These are phyloP conservation scores for Isoetes engelmannii DNA, from an alignment of 83 land plant species.

Conservation along the genomic window DNA sequence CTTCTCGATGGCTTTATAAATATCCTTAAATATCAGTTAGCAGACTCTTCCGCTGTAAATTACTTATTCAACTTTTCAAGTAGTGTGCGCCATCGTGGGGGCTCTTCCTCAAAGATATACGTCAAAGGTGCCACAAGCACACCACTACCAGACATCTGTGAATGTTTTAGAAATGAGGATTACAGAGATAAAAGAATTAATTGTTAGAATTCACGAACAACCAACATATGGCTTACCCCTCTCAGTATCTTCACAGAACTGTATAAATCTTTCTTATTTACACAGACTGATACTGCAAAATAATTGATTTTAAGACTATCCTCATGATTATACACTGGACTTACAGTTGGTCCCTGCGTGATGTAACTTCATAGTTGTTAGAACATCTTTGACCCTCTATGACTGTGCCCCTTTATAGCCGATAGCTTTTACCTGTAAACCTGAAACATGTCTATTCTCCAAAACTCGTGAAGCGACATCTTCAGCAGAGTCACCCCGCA, in stretches of 20 bases:
- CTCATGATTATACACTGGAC: slow-evolving; percentile 59
- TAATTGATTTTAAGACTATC: slow-evolving; percentile 53
- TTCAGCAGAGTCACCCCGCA: slow-evolving; percentile 76
- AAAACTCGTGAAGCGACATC: slow-evolving; percentile 58
- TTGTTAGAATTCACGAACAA: background rate
- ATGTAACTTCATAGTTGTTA: background rate
- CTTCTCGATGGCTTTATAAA: no score
- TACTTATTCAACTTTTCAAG: slow-evolving; percentile 16
- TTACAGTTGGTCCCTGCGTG: slow-evolving; percentile 86
- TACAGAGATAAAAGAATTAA: background rate
- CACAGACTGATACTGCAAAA: slow-evolving; percentile 75
- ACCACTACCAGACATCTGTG: slow-evolving; percentile 34
- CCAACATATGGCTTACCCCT: slow-evolving; percentile 33
- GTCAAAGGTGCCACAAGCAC: slow-evolving; percentile 37
- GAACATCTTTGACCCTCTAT: slow-evolving; percentile 22
- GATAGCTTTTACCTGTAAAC: slow-evolving; percentile 26
- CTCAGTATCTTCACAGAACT: slow-evolving; percentile 70
- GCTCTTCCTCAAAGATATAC: slow-evolving; percentile 38
- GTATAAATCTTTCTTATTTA: slow-evolving; percentile 70
- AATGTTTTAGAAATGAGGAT: background rate
- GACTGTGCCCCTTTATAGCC: slow-evolving; percentile 38
- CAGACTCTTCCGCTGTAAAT: background rate
- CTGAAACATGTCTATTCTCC: slow-evolving; percentile 14
- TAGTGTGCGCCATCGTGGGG: slow-evolving; percentile 33
- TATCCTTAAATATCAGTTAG: no score